Base-by-base conservation (phyloP, 139 green algal species). In the Coelastrella sp. region DNA sequence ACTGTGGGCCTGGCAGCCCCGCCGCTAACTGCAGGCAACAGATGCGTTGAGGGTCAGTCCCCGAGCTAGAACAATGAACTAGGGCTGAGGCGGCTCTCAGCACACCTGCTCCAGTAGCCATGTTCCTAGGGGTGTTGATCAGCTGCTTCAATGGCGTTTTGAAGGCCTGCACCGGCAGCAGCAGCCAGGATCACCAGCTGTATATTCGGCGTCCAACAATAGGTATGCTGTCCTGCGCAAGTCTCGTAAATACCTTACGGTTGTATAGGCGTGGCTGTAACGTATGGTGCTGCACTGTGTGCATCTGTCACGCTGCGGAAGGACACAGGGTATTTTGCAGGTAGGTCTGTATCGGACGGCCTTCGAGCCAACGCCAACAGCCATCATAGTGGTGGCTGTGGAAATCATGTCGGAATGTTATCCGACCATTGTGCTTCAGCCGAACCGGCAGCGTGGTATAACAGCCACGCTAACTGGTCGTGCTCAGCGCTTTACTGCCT, bases 1-100 rank as follows among this genome's bases (percentile, higher is more conserved):
- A 99, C 97, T 20, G 93, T 97, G 65, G 96, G 96, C 86, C 89
- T 91, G 78, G 60, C 86, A 24, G 72, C 85, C 17, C 19, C 76
- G 27, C 76, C 87, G 15, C 8, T 61, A 22, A 56, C 87, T 91
- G 87, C 86, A 87, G 15, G 60, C 81, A 76, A 49, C 78, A 83
- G 27, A 81, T 57, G 74, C 74, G 11, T 15, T 81, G 74, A 81
- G 74, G 11, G 74, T 59, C 74, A 81, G 74, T 20, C 24, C 9
- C 74, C 22, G 10, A 58, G n/a, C 11, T 19, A 20, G 27, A 59
- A 15, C 7, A 24, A 17, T 81, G 11, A 24, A 20, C 10, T 15
- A 7, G 74, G 15, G 27, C 25, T 58, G 25, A 17, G 74, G 25
- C 25, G 24, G 25, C 68, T 25, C 59, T n/a, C 15, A 24, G 49